Conservation (phyloP, 768 basidiomycete genomes). For the Amanita pallidorosea region DNA sequence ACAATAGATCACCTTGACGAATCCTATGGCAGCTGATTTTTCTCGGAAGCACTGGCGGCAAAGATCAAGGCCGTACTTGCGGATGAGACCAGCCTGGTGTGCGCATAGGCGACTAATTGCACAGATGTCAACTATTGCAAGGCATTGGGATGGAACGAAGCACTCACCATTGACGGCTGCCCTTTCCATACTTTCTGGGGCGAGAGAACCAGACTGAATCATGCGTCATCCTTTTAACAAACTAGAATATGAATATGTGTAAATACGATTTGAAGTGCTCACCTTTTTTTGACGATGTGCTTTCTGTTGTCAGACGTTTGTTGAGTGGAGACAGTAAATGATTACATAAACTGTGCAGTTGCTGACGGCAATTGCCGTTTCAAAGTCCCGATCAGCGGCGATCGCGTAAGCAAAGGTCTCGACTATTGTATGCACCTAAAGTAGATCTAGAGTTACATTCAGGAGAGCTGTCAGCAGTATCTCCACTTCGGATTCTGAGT, state of each 20-base stretch:
- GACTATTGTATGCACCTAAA: no score
- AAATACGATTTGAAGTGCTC: neutral
- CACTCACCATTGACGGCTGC: slow-evolving; percentile 85
- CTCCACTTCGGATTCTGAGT: slow-evolving; percentile 19
- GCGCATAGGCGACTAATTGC: slow-evolving; percentile 79
- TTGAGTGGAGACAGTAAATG: neutral
- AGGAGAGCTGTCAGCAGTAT: slow-evolving; percentile 16
- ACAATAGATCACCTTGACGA: slow-evolving; percentile 67
- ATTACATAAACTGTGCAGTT: slow-evolving; percentile 11
- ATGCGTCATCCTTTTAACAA: slow-evolving; percentile 76
- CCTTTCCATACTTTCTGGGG: slow-evolving; percentile 92
- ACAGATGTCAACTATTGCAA: neutral
- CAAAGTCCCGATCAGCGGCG: neutral
- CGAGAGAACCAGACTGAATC: slow-evolving; percentile 97
- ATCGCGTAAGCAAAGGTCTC: no score
- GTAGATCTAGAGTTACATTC: slow-evolving; percentile 8
- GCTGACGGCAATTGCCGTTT: neutral
- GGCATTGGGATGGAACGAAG: neutral
- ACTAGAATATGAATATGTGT: neutral
- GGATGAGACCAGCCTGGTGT: slow-evolving; percentile 95
- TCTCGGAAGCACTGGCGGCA: slow-evolving; percentile 99
- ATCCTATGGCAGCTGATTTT: slow-evolving; percentile 87
- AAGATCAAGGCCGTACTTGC: slow-evolving; percentile 94
- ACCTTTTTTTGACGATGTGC: neutral
- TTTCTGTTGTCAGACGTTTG: neutral